A percentile compares a stretch with the other conserved stretches of the same genome.
Evolutionary conservation across 1,284 basidiomycete genomes (phyloP).

Genomic region (Cutaneotrichosporon sp.): DNA sequence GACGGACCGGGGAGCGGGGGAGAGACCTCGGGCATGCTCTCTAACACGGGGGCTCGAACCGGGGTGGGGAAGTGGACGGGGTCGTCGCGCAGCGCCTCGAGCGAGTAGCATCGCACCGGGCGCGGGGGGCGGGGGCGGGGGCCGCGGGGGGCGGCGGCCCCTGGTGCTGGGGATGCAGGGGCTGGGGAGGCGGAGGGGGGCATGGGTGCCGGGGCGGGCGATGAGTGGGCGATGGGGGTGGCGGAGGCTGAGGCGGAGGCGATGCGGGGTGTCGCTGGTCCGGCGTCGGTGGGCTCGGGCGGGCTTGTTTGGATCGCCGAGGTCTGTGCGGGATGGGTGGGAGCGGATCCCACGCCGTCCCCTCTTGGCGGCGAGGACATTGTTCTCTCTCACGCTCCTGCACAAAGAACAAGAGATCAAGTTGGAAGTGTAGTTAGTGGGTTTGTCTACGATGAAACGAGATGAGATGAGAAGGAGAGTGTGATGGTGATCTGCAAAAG

Average conservation of each 20-base stretch:
- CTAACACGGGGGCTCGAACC: neutral
- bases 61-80: neutral
- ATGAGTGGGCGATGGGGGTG: neutral
- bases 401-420: neutral
- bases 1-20: neutral
- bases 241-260: neutral
- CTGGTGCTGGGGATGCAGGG: neutral
- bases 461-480: no score
- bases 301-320: neutral
- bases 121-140: neutral
- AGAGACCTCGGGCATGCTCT: neutral
- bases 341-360: neutral
- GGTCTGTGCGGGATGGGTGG: neutral
- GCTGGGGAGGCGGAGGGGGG: neutral
- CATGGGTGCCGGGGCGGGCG: neutral
- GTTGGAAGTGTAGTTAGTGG: no score
- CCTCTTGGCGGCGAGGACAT: neutral
- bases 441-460: no score
- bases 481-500: no score
- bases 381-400: no score
- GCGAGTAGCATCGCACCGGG: conserved; percentile 11
- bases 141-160: neutral
- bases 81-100: conserved; percentile 9
- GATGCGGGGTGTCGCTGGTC: neutral
- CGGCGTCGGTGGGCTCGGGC: neutral